Evolutionary conservation across 2,329 filamentous ascomycete species (phyloP), one percentile per base, ranked within the genome.

Genomic region (Cordyceps farinosa): DNA sequence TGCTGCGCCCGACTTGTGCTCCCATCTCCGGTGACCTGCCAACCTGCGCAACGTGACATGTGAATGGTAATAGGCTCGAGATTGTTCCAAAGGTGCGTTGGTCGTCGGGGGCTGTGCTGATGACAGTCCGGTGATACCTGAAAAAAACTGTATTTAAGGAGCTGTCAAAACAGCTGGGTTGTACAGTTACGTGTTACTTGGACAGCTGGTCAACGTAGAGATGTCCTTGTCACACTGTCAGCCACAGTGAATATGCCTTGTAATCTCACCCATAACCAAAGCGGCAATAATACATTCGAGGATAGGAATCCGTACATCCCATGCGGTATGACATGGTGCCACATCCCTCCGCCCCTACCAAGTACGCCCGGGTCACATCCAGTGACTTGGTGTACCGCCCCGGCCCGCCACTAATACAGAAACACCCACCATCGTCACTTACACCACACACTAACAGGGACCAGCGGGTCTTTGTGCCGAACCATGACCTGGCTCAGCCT

Each of bases 1-100:
- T 55, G 52, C 52, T 45, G 17, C 45, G 56, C 56, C 3, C 62
- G 67, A n/a, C 63, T 74, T 8, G 44, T 45, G 5, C 29, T 34
- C 30, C 2, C 55, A 58, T 58, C n/a, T 58, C 55, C 55, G 55
- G n/a, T 22, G 22, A 22, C 22, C 22, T 22, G 22, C 22, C 22
- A n/a, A 17, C 29, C 50, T 38, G 32, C 32, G 13, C 8, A 13
- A 52, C 3, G 30, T 11, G 32, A 22, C 10, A 52, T 29, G 36
- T 44, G 40, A 29, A 22, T 22, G 22, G 32, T 30, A 22, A 29
- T n/a, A 15, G 9, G 32, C 30, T 40, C 44, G 56, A 59, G 44
- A 50, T 48, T 38, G 45, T n/a, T 40, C 40, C 17, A 4, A 57
- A 36, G 13, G 22, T 27, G 54, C 5, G 29, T 47, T 47, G 54